Evolutionary conservation across 805 yeast genomes (phyloP).

Genomic region (Wickerhamiella shivajii): DNA sequence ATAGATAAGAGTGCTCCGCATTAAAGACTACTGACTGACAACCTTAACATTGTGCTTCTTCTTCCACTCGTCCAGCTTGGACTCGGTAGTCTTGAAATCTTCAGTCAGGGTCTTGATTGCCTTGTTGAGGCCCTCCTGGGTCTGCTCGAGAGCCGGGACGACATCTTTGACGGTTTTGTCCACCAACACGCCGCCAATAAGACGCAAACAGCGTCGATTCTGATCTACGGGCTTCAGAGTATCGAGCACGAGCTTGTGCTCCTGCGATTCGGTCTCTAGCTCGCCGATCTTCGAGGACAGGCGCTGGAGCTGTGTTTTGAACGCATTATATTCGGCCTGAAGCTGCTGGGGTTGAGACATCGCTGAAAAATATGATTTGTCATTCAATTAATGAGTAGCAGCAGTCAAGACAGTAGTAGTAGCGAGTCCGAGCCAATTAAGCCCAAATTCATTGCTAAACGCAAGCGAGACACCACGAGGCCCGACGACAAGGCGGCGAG

Average conservation of each 20-base stretch:
- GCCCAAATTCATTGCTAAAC: no score
- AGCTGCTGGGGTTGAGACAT: no score
- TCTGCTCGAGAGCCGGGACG: slow-evolving; percentile 42
- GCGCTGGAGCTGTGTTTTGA: slow-evolving; percentile 25
- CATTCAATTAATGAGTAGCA: no score
- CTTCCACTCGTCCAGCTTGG: slow-evolving; percentile 36
- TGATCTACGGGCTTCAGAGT: slow-evolving; percentile 38
- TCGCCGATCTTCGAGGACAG: slow-evolving; percentile 27
- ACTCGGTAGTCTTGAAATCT: slow-evolving; percentile 30
- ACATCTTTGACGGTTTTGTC: slow-evolving; percentile 75
- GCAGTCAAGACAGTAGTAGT: no score
- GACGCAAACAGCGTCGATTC: slow-evolving; percentile 70
- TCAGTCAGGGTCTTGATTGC: slow-evolving; percentile 28
- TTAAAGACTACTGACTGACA: slow-evolving; percentile 19
- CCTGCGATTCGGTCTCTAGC: slow-evolving; percentile 29
- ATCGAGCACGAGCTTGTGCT: slow-evolving; percentile 40
- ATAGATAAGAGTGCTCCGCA: not conserved
- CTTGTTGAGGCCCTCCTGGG: slow-evolving; percentile 33
- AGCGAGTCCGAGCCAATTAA: no score
- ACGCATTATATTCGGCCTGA: slow-evolving; percentile 29
- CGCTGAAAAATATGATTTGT: no score
- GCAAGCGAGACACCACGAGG: no score
- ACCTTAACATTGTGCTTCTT: slow-evolving; percentile 35
- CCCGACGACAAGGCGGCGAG: no score
- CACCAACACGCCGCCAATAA: slow-evolving; percentile 87